These are phyloP conservation scores for Wickerhamomyces canadensis DNA, from an alignment of 805 yeast species.

Conservation along the genomic window DNA sequence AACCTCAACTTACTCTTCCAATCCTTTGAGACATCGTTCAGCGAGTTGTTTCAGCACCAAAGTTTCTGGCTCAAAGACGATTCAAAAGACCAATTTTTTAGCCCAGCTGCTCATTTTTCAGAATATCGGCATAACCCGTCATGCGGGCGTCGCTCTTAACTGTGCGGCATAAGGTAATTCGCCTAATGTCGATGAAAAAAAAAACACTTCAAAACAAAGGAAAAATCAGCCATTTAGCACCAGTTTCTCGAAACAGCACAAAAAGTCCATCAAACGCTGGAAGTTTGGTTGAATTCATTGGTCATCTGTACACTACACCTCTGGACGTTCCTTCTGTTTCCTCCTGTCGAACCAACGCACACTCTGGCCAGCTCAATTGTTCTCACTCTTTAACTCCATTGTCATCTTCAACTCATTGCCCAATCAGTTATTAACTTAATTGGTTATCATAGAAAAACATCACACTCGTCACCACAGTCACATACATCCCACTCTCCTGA, in stretches of 20 bases:
- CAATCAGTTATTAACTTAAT: not conserved
- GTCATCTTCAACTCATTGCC: not conserved
- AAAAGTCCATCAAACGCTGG: slow-evolving; percentile 1
- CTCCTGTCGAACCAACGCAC: too few species aligned
- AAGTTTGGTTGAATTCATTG: not conserved
- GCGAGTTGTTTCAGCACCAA: not conserved
- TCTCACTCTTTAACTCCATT: too few species aligned
- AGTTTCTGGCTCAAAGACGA: too few species aligned
- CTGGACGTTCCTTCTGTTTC: too few species aligned
- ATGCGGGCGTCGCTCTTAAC: not conserved
- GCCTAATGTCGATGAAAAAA: not conserved
- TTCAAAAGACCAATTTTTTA: too few species aligned
- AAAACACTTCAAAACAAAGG: not conserved
- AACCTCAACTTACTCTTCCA: slow-evolving; percentile 19
- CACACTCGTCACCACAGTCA: too few species aligned
- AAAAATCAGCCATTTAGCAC: too few species aligned
- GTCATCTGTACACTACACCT: too few species aligned
- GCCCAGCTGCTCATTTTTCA: not conserved
- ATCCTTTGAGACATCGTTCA: slow-evolving; percentile 22
- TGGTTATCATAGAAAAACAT: not conserved
- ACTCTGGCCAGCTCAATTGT: too few species aligned
- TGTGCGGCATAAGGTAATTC: not conserved
- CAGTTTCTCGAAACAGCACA: not conserved
- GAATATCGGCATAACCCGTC: slow-evolving; percentile 1
- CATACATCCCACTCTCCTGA: not conserved